Conservation (phyloP, 2,329 filamentous ascomycete genomes). For the Trichoderma sp. region DNA sequence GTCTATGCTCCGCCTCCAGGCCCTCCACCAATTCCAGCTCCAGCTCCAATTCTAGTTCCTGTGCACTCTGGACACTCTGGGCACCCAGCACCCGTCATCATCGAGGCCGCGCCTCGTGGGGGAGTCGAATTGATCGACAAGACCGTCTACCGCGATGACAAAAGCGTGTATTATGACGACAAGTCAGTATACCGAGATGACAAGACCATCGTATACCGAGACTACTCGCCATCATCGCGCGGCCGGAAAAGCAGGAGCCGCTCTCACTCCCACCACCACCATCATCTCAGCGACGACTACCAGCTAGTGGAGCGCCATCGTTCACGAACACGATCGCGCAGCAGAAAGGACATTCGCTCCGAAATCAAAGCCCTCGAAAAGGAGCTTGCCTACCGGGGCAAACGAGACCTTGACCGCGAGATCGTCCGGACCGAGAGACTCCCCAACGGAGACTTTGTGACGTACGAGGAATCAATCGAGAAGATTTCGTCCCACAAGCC, state of each 20-base stretch:
- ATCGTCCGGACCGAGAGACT: slow-evolving; percentile 59
- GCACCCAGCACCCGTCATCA: slow-evolving; percentile 33
- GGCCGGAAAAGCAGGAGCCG: slow-evolving; percentile 38
- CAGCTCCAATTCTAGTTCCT: background rate
- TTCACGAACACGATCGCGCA: slow-evolving; percentile 46
- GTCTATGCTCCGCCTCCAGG: background rate
- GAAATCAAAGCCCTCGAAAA: slow-evolving; percentile 72
- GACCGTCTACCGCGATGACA: slow-evolving; percentile 44
- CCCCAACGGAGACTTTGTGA: slow-evolving; percentile 62
- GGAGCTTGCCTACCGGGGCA: slow-evolving; percentile 38
- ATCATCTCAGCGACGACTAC: slow-evolving; percentile 34
- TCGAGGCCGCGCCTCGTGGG: slow-evolving; percentile 39
- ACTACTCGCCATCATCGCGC: slow-evolving; percentile 48
- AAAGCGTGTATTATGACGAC: slow-evolving; percentile 36
- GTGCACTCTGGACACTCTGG: background rate
- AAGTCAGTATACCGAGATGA: slow-evolving; percentile 47
- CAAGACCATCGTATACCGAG: slow-evolving; percentile 52
- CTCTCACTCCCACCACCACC: slow-evolving; percentile 35
- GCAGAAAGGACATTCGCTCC: slow-evolving; percentile 66
- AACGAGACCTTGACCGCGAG: slow-evolving; percentile 49
- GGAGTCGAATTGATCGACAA: slow-evolving; percentile 48
- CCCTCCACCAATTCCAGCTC: background rate
- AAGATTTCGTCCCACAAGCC: slow-evolving; percentile 56
- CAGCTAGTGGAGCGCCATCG: slow-evolving; percentile 42
- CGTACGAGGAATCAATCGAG: slow-evolving; percentile 64